Conservation (phyloP, 176 grass and related monocot genomes). For the Bonia amplexicaulis region DNA sequence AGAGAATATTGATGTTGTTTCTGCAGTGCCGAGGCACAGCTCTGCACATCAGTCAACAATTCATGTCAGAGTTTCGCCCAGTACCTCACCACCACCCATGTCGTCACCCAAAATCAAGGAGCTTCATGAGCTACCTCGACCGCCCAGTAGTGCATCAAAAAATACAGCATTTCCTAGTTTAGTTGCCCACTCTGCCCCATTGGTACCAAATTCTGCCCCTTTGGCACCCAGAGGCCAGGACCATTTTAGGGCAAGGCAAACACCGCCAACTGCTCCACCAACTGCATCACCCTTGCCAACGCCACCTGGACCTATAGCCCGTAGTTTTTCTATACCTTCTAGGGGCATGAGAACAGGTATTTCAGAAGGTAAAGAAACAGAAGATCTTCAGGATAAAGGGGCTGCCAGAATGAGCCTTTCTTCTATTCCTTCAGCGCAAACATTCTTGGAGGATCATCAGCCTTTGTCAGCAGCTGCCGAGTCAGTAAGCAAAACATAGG, state of each 20-base stretch:
- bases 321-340: constrained; percentile 96
- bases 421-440: constrained; percentile 56
- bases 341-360: constrained; percentile 49
- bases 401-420: constrained; percentile 49
- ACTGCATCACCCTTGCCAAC: constrained; percentile 85
- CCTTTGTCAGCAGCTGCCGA: constrained; percentile 39
- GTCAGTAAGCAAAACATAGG: constrained; percentile 44
- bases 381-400: constrained; percentile 43
- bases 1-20: constrained; percentile 46
- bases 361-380: constrained; percentile 48
- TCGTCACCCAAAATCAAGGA: constrained; percentile 81
- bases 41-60: constrained; percentile 36
- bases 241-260: constrained; percentile 43
- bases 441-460: constrained; percentile 39
- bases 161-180: constrained; percentile 44
- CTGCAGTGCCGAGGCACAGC: constrained; percentile 32
- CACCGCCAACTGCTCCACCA: constrained; percentile 34
- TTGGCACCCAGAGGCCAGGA: constrained; percentile 48
- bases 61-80: constrained; percentile 39
- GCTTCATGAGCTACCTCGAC: constrained; percentile 90
- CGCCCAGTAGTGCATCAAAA: constrained; percentile 51
- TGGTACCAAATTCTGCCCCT: constrained; percentile 75
- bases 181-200: constrained; percentile 74
- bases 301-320: constrained; percentile 66
- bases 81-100: constrained; percentile 47